phyloP scores from a whole-genome alignment of 2,329 filamentous ascomycete species.

The Graphilbum ipis-grandicollis region DNA sequence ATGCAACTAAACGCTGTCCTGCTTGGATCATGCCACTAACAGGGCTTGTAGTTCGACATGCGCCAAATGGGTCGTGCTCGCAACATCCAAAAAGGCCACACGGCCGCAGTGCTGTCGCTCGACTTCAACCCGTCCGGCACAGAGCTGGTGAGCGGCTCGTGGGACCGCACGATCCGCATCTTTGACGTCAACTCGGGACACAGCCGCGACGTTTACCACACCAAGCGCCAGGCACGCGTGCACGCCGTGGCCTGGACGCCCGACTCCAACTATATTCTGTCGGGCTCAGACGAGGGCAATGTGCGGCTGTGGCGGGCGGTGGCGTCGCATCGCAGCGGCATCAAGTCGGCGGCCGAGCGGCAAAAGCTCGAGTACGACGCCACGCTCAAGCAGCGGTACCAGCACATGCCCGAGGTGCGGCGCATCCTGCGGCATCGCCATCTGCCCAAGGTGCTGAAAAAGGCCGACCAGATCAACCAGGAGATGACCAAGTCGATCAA shows the following conservation, averaged over 20 bases:
- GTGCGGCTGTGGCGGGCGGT: slow-evolving; percentile 71
- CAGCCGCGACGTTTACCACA: slow-evolving; percentile 88
- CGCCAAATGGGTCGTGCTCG: slow-evolving; percentile 22
- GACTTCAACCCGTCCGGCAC: slow-evolving; percentile 91
- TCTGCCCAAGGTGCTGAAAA: slow-evolving; percentile 84
- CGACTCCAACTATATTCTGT: slow-evolving; percentile 77
- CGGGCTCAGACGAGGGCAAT: slow-evolving; percentile 87
- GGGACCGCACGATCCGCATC: slow-evolving; percentile 73
- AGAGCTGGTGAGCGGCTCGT: slow-evolving; percentile 78
- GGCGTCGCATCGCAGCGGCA: slow-evolving; percentile 64
- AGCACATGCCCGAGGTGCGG: slow-evolving; percentile 90
- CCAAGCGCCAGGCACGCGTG: slow-evolving; percentile 92
- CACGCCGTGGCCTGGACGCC: slow-evolving; percentile 39
- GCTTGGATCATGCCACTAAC: too few species aligned
- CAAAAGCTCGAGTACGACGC: slow-evolving; percentile 86
- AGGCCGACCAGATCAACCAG: slow-evolving; percentile 84
- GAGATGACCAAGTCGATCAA: slow-evolving; percentile 81
- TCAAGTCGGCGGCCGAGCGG: slow-evolving; percentile 72
- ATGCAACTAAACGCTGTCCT: too few species aligned
- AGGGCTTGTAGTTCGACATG: slow-evolving; percentile 90
- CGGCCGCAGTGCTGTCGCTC: slow-evolving; percentile 78
- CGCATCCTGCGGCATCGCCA: slow-evolving; percentile 85
- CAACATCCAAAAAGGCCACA: slow-evolving; percentile 12
- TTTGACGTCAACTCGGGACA: slow-evolving; percentile 71
- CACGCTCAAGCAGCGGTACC: slow-evolving; percentile 65